Base-by-base conservation (phyloP, 495 filamentous ascomycete species). In the Haplographium delicatum region DNA sequence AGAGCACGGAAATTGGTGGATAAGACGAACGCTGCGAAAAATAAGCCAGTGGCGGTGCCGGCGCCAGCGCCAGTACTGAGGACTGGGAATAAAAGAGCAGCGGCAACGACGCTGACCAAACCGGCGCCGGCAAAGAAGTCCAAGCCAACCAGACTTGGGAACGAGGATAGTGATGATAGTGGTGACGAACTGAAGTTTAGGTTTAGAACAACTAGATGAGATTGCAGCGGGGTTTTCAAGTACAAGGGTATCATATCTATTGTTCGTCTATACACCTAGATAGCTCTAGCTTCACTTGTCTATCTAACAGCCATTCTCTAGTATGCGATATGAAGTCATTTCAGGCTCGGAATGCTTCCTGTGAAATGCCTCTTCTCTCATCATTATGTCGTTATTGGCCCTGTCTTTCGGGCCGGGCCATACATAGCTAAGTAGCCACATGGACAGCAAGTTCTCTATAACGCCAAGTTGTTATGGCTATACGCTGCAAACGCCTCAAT, bases 161-260 rank as follows among this genome's bases (percentile, higher is more conserved):
- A 56, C 44, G 56, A 30, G 49, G 56, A 58, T 53, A 73, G 70
- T 15, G 75, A 57, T 43, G 48, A 51, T 24, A 51, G 54, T 18
- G 47, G 75, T 44, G 72, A 69, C 61, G 76, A 71, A 51, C 57
- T 79, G 43, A 72, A 70, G 56, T 79, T 79, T 56, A 64, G 68
- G 38, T 76, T 76, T 62, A 60, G 45, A 52, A 41, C 22, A n/a
- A 47, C 15, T 40, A 39, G 35, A 19, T 4, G 13, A 39, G 35
- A 5, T 19, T 39, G 9, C 15, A 19, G 18, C 22, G 35, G 9
- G 35, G n/a, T 31, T 31, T 31, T 31, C 13, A 6, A 31, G 6
- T 31, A 38, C 38, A 55, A 15, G 52, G 52, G 52, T 60, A 56
- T 56, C 49, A 52, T 59, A 44, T 51, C 43, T 51, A 51, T 51